Percentiles rank a stretch among this genome's conserved stretches.
These are phyloP conservation scores for Terfezia claveryi DNA, from an alignment of 495 filamentous ascomycete genomes.

Conservation along the genomic window DNA sequence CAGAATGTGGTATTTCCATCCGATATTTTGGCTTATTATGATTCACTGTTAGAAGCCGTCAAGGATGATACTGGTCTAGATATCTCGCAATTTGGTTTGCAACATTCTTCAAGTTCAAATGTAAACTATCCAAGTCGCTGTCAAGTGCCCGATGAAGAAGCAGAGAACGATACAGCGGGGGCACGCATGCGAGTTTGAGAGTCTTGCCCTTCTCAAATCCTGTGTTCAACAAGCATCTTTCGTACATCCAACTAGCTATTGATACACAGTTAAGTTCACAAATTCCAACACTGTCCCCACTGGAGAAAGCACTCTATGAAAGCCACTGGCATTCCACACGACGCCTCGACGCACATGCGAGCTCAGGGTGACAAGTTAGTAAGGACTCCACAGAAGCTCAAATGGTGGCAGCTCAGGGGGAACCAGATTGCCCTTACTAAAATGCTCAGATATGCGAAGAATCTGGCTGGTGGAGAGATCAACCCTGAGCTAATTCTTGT, in stretches of 20 bases:
- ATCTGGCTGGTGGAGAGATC: neutral
- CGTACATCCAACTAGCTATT: neutral
- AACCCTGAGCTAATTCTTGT: neutral
- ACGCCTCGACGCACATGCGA: too few species aligned
- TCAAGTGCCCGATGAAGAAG: too few species aligned
- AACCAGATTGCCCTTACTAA: neutral
- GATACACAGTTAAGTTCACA: neutral
- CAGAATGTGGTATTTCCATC: too few species aligned
- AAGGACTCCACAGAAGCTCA: neutral
- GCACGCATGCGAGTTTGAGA: neutral
- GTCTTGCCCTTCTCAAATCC: neutral
- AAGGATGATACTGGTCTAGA: too few species aligned
- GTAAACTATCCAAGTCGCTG: too few species aligned
- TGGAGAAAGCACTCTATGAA: constrained; percentile 7
- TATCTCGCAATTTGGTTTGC: too few species aligned
- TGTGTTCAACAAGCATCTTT: neutral
- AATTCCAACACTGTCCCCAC: neutral
- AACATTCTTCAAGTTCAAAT: too few species aligned
- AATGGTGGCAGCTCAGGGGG: neutral
- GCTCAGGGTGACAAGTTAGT: too few species aligned
- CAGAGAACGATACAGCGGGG: too few species aligned
- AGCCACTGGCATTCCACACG: constrained; percentile 4
- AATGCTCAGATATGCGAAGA: neutral
- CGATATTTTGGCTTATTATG: too few species aligned
- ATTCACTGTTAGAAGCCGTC: too few species aligned